Evolutionary conservation across 2,329 filamentous ascomycete genomes (phyloP).

Genomic region (Fusarium sp.): DNA sequence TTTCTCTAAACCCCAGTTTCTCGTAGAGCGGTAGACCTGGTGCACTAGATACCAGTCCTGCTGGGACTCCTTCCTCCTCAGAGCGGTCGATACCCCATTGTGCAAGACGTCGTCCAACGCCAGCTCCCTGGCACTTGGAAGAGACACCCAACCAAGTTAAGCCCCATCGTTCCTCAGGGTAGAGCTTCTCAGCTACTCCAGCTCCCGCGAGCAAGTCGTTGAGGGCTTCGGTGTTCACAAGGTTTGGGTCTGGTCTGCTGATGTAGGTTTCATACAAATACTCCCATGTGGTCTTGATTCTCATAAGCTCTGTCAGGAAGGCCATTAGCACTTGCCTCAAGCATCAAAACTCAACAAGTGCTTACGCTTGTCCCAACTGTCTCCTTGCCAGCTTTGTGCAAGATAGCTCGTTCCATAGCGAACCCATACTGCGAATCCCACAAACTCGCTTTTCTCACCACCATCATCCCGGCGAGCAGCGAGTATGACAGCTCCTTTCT

Average conservation of each 20-base stretch:
- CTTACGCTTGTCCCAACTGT: constrained; percentile 26
- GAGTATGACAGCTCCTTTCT: neutral
- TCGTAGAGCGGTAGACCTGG: constrained; percentile 8
- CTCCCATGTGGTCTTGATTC: neutral
- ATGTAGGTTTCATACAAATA: neutral
- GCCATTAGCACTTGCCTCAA: fast-evolving
- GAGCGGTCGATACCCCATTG: constrained; percentile 30
- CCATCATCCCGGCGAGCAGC: neutral
- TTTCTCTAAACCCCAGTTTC: constrained; percentile 18
- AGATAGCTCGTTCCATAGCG: constrained; percentile 25
- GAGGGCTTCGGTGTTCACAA: neutral
- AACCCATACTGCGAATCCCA: constrained; percentile 26
- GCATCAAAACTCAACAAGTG: neutral
- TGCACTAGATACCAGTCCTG: constrained; percentile 15
- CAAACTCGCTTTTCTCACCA: neutral
- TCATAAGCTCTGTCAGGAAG: neutral
- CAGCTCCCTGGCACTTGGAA: constrained; percentile 17
- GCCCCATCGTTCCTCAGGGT: constrained; percentile 24
- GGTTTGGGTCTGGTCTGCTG: neutral
- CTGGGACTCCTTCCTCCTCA: constrained; percentile 18
- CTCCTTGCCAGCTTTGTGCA: constrained; percentile 30
- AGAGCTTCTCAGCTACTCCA: neutral
- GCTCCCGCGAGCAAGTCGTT: neutral
- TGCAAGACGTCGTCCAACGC: constrained; percentile 14
- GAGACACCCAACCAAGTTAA: constrained; percentile 22